Evolutionary conservation across 2,329 filamentous ascomycete species (phyloP), one percentile per base, ranked within the genome.

Genomic region (Paracamarosporium sp.): DNA sequence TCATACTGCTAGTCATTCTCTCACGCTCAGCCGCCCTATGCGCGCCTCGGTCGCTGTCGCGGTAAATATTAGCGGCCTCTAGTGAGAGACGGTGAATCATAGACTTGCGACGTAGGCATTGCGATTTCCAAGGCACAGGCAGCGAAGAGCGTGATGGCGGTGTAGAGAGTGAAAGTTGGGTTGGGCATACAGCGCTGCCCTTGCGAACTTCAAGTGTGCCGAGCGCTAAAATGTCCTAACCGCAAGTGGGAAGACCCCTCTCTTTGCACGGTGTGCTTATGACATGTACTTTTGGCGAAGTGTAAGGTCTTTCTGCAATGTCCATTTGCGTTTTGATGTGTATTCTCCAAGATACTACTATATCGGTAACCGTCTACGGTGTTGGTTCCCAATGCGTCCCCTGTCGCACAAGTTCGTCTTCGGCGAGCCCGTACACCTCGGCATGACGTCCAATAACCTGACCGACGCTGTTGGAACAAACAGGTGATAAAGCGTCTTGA

Each of bases 361-460:
- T n/a, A n/a, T n/a, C n/a, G n/a, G n/a, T n/a, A n/a, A n/a, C n/a
- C n/a, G n/a, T n/a, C 8, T 22, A 40, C 27, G 27, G 43, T 20
- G 27, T 46, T 17, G 27, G 27, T 4, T 22, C n/a, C 12, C 20
- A 30, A 46, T 31, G 13, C 9, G 11, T n/a, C 12, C 17, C 6
- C 24, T 15, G 47, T 30, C 22, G 17, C 24, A 40, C 31, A n/a
- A 40, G 33, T n/a, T 22, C 6, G n/a, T 24, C n/a, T 31, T 41
- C 20, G 45, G 45, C 24, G 31, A 5, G 30, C 17, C 48, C 35
- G 24, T 15, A 38, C 30, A 41, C 52, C 56, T 59, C 56, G 52
- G 56, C 56, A 59, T 59, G 56, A 59, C 56, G 45, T 58, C 41
- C 25, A 20, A 28, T 7, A 41, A 22, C 20, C 17, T 28, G 35